Evolutionary conservation across 1,139 yeast genomes (phyloP).

Genomic region (Arxiozyma slooffiae): DNA sequence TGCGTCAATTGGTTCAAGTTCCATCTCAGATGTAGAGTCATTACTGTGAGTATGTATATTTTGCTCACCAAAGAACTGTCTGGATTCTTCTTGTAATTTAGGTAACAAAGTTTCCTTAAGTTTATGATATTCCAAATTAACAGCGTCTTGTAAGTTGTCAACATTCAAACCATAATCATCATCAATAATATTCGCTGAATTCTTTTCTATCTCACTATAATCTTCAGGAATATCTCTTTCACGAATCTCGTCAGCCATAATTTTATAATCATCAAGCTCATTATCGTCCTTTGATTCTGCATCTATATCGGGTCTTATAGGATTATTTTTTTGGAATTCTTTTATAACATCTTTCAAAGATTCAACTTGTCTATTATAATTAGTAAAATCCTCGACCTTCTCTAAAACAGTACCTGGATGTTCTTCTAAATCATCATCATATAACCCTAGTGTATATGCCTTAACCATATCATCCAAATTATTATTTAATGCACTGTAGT

Average conservation of each 20-base stretch:
- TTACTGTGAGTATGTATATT: not conserved
- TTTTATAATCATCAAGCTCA: constrained; percentile 19
- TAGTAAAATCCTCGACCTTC: constrained; percentile 45
- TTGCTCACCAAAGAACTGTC: constrained; percentile 31
- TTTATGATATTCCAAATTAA: constrained; percentile 48
- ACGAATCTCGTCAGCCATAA: constrained; percentile 33
- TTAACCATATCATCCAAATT: constrained; percentile 50
- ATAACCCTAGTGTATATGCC: constrained; percentile 50
- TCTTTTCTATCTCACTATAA: constrained; percentile 23
- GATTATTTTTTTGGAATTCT: constrained; percentile 19
- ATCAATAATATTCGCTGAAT: constrained; percentile 30
- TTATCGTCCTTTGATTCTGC: constrained; percentile 18
- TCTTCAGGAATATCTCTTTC: constrained; percentile 36
- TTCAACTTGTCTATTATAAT: constrained; percentile 42
- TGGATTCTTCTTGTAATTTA: constrained; percentile 37
- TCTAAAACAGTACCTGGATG: constrained; percentile 51
- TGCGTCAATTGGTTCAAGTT: constrained; percentile 58
- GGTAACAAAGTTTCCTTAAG: constrained; percentile 45
- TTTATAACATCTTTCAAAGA: constrained; percentile 29
- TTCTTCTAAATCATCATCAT: constrained; percentile 47
- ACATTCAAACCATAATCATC: constrained; percentile 30
- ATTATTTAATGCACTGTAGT: constrained; percentile 35
- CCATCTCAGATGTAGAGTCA: not conserved
- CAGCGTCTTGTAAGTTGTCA: constrained; percentile 36
- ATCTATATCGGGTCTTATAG: constrained; percentile 11